Conservation (phyloP, 176 grass and related monocot species). For the Sorghum bicolor region Sorghum_bicolor_NCBIv3 NC_012874.2:69913001-69913500, state of each 20-base stretch:
- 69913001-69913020: constrained; percentile 75
- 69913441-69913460: too few species aligned
- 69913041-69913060: constrained; percentile 83
- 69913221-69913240: constrained; percentile 65
- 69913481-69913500: too few species aligned
- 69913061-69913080: constrained; percentile 79
- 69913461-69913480: too few species aligned
- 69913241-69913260: constrained; percentile 53
- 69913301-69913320: too few species aligned
- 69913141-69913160: neutral
- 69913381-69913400: too few species aligned
- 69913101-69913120: neutral
- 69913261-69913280: neutral
- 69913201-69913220: constrained; percentile 78
- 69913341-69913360: too few species aligned
- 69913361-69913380: too few species aligned
- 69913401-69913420: too few species aligned
- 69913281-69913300: too few species aligned
- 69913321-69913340: too few species aligned
- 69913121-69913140: neutral
- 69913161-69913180: neutral
- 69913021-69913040: constrained; percentile 77
- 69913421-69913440: too few species aligned
- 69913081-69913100: constrained; percentile 26
- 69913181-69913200: constrained; percentile 79